Percentiles rank a stretch among this genome's conserved stretches.
These are phyloP conservation scores for Excoecaria agallocha DNA, from an alignment of 345 rosid species.

Conservation along the genomic window DNA sequence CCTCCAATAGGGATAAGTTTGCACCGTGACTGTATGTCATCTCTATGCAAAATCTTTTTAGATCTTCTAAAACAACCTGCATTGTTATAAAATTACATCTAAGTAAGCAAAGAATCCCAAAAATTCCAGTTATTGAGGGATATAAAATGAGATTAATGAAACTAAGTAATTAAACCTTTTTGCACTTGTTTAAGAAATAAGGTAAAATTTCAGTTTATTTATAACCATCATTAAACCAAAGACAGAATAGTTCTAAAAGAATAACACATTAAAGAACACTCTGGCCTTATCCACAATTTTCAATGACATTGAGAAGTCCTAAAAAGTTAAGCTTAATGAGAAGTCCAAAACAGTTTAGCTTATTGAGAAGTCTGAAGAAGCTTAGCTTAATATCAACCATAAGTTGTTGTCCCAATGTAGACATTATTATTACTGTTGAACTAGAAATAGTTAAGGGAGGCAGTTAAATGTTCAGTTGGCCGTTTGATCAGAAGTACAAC, in stretches of 20 bases:
- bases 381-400: neutral
- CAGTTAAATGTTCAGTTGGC: neutral
- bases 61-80: constrained; percentile 83
- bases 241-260: neutral
- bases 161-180: neutral
- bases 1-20: constrained; percentile 92
- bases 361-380: too few relatives aligned
- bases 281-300: neutral
- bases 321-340: neutral
- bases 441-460: neutral
- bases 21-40: constrained; percentile 97
- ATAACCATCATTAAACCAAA: neutral
- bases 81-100: constrained; percentile 13
- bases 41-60: constrained; percentile 80
- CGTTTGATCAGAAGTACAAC: neutral
- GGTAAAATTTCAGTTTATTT: neutral
- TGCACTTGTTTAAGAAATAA: neutral
- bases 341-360: too few relatives aligned
- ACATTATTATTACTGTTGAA: neutral
- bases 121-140: neutral
- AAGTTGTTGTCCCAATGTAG: neutral
- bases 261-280: neutral
- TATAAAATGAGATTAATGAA: neutral
- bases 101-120: neutral
- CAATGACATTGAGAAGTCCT: constrained; percentile 7